Evolutionary conservation across 176 grass and related monocot species (phyloP).

Genomic region (Typha latifolia): DNA sequence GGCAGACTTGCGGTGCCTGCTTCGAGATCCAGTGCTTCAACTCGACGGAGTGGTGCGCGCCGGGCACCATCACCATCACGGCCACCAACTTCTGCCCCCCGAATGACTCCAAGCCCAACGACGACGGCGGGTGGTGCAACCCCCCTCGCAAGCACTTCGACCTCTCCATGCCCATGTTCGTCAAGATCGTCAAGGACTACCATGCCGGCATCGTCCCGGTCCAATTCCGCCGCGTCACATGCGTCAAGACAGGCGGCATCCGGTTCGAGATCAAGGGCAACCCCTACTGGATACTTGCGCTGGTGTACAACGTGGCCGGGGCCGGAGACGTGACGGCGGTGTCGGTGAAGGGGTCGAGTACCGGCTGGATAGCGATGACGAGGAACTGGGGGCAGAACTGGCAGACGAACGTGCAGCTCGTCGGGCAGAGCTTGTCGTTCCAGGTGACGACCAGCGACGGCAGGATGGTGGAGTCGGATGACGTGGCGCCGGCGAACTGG

Average conservation of each 20-base stretch:
- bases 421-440: slow-evolving; percentile 59
- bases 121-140: slow-evolving; percentile 64
- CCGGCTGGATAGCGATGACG: slow-evolving; percentile 53
- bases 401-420: slow-evolving; percentile 53
- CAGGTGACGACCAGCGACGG: slow-evolving; percentile 48
- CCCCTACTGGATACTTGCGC: slow-evolving; percentile 65
- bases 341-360: slow-evolving; percentile 47
- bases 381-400: slow-evolving; percentile 70
- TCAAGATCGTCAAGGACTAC: slow-evolving; percentile 50
- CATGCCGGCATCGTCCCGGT: slow-evolving; percentile 67
- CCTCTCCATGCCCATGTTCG: slow-evolving; percentile 54
- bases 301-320: slow-evolving; percentile 49
- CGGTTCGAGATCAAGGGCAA: slow-evolving; percentile 57
- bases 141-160: slow-evolving; percentile 68
- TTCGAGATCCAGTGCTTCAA: slow-evolving; percentile 67
- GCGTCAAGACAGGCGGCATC: slow-evolving; percentile 43
- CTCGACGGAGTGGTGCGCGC: slow-evolving; percentile 47
- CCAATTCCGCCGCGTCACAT: slow-evolving; percentile 45
- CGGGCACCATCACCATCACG: slow-evolving; percentile 18
- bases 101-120: slow-evolving; percentile 20
- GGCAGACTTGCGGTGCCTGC: slow-evolving; percentile 57
- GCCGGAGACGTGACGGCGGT: slow-evolving; percentile 47
- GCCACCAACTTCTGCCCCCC: slow-evolving; percentile 58
- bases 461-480: slow-evolving; percentile 62
- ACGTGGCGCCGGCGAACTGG: slow-evolving; percentile 41